Evolutionary conservation across 345 rosid species (phyloP), one percentile per base, ranked within the genome.

Genomic region (Firmiana major): DNA sequence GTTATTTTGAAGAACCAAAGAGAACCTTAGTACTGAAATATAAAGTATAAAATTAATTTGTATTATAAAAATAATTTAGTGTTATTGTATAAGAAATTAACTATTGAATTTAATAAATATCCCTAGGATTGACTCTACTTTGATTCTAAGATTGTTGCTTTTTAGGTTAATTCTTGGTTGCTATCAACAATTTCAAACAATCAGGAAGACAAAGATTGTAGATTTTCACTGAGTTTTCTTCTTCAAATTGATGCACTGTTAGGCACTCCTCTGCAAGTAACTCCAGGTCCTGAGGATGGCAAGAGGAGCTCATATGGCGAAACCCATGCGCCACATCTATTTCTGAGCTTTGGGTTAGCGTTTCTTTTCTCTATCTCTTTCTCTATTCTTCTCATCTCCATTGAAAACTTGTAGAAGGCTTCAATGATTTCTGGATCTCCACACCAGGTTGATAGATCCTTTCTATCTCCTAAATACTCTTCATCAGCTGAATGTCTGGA

Each of bases 241-340:
- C 11, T 16, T 45, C 54, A 69, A 24, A 69, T 93, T 0, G 98
- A 87, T 16, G 90, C 90, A 48, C 98, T 94, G 79, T 94, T 94
- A 9, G 98, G 98, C 28, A 94, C 97, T 3, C 98, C 98, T 84
- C 95, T 86, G 74, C 98, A 93, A 13, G 98, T 94, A 46, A 93
- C 98, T 0, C 98, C 98, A 0, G 98, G 94, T 10, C 80, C 94
- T 9, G 98, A 94, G 79, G 90, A 90, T 0, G 98, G 98, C 15
- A 88, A 84, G 8, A 94, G 90, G 10, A 94, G 79, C 86, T 94
- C 98, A 69, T 69, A 69, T 12, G 73, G 73, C 1, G 55, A 43
- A 45, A 69, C 4, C 54, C 73, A 55, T 4, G 73, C 73, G 1
- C 73, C 73, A 69, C 21, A 46, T 24, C 98, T 76, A 64, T 89